Evolutionary conservation across 257 asterid species (phyloP), one percentile per base, ranked within the genome.

Genomic region (Rehmannia glutinosa): DNA sequence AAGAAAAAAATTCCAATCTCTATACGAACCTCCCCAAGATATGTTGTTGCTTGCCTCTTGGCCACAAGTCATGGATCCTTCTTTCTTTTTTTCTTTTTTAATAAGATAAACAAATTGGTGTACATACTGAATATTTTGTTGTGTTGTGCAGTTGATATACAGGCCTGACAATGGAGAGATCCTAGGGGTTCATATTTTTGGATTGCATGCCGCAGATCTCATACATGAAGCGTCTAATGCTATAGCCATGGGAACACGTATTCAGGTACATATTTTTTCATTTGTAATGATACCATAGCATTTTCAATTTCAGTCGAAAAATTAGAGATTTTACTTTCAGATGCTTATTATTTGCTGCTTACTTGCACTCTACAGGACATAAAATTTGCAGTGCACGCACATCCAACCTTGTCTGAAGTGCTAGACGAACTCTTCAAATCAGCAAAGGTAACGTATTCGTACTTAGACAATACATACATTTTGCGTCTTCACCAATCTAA

Each of bases 191-290:
- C 97, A 90, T 70, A 87, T 90, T 62, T 87, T 90, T 78, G 97
- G 97, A 46, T 36, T 87, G 87, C 97, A 90, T 72, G 97, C 97
- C 16, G 97, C 97, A 53, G 97, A 90, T 84, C 97, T 90, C 75
- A 90, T 90, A 58, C 97, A 90, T 54, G 97, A 90, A 82, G 96
- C 96, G 33, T 90, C 97, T 52, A 90, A 90, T 71, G 95, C 97
- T 55, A 90, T 90, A 70, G 95, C 96, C 64, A 20, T 90, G 92
- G 97, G 97, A 59, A 87, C 95, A 52, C 86, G 80, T 61, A 71
- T 90, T 69, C 97, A 90, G 97, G 97, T 90, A 81, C 30, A 30
- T 21, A 50, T 55, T 27, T 42, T 27, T 27, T 6, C 21, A n/a
- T 24, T 55, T 30, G 21, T 28, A 47, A 46, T 47, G 32, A 25